Base-by-base conservation (phyloP, 176 grass and related monocot genomes). In the Ensete glaucum region DNA sequence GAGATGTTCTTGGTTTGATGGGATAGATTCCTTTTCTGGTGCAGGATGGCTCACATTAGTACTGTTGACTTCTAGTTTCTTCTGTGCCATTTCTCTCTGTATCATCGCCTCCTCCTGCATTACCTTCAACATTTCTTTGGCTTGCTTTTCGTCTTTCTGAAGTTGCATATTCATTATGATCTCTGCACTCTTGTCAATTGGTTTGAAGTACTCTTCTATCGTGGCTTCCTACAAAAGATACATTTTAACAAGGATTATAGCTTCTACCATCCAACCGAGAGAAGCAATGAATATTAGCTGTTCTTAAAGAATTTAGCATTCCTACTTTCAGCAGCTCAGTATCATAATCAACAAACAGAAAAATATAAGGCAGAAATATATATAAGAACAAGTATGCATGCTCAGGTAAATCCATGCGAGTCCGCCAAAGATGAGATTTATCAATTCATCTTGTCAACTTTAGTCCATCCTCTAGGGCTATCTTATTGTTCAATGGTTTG, bases 151-250 rank as follows among this genome's bases (percentile, higher is more conserved):
- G 56, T 91, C 90, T 85, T 91, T 93, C 57, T 93, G 86, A 80
- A 93, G 22, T 81, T 98, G 95, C 95, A 98, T 85, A 77, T 87
- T 80, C 34, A 85, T 83, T 67, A 98, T 80, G 55, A 86, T 87
- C 62, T 98, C 49, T 65, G 88, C 88, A 66, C 79, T 77, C 76
- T 89, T 87, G 79, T 91, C 95, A 20, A 98, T 87, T 50, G 90
- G 90, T 78, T 98, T 89, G 76, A 98, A 98, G 72, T 93, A 90
- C 21, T 91, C 81, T 52, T 98, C 90, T 26, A 98, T 93, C 58
- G 88, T 77, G 70, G 88, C 77, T 87, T 98, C 95, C 95, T 93
- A 78, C 43, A 76, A 77, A 80, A 76, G 43, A 69, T 26, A 50
- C 22, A 73, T 63, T 43, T 34, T 53, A 15, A 74, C 19, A 62